Percentiles rank a stretch among this genome's conserved stretches.
Conservation (phyloP, 768 basidiomycete species). For the Rhizopogon rudus region DNA sequence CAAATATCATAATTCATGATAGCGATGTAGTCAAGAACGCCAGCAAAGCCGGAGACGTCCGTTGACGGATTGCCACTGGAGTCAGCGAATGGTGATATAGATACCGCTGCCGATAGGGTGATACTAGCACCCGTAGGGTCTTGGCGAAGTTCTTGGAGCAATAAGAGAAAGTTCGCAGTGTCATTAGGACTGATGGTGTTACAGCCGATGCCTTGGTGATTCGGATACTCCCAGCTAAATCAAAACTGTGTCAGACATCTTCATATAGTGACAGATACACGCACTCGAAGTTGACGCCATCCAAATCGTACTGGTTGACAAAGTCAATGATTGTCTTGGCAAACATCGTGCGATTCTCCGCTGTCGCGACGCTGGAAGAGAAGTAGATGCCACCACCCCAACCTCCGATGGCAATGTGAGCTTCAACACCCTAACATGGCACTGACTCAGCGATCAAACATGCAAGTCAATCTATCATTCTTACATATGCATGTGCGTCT, state of each 20-base stretch:
- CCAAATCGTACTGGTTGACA: constrained; percentile 43
- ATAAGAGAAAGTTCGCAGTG: constrained; percentile 71
- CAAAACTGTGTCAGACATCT: background rate
- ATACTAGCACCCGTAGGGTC: constrained; percentile 41
- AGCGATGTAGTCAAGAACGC: constrained; percentile 69
- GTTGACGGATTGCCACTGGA: constrained; percentile 47
- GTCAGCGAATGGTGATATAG: constrained; percentile 61
- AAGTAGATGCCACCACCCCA: constrained; percentile 63
- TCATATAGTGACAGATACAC: constrained; percentile 12
- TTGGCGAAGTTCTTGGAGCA: constrained; percentile 66
- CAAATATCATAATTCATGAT: constrained; percentile 72
- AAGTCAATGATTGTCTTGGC: constrained; percentile 48
- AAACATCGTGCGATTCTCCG: constrained; percentile 52
- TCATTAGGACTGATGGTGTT: constrained; percentile 62
- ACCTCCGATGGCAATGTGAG: constrained; percentile 59
- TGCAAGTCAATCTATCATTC: background rate
- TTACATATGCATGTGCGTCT: constrained; percentile 5
- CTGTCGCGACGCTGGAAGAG: constrained; percentile 51
- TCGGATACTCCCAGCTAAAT: constrained; percentile 83
- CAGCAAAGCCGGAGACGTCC: constrained; percentile 63
- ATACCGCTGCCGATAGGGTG: constrained; percentile 69
- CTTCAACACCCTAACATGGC: constrained; percentile 45
- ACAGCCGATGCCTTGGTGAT: constrained; percentile 60
- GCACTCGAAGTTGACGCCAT: constrained; percentile 66
- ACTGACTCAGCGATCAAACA: background rate